Evolutionary conservation across 352 stramenopile species (phyloP), one percentile per base, ranked within the genome.

Genomic region (Pythium vanterpoolii): DNA sequence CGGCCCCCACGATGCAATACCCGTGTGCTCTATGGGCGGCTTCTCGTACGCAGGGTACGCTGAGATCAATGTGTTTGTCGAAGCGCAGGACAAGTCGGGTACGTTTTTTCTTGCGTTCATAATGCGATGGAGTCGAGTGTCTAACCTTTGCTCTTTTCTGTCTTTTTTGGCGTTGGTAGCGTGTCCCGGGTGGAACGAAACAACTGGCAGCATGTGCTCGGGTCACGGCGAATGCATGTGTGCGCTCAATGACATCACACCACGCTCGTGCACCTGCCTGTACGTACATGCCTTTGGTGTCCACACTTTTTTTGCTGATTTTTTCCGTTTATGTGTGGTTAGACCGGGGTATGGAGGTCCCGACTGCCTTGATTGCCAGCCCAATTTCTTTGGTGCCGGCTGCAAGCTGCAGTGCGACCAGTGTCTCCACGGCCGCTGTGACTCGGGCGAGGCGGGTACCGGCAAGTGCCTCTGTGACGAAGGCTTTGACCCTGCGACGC

Each of bases 21-120:
- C 83, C 10, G 81, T 90, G 21, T 94, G 85, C 61, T 94, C 85
- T 34, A 90, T 92, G 77, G 73, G 72, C 42, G 85, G 85, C 23
- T 61, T 93, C 44, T 94, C 85, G 36, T 89, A 78, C 55, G 68
- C 76, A 2, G 85, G 83, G 8, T 89, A 87, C 36, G 79, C 78
- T 14, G 77, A 91, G 67, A 81, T 94, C 46, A 87, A 85, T 66
- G 57, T 94, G 43, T 93, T 88, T 66, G 72, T 93, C 26, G 83
- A 93, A 66, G 83, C 84, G 14, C 83, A 94, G 51, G 83, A 91
- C 36, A 83, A 90, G 60, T 70, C 75, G 66, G 76, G 83, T 93
- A 38, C 16, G 74, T 60, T 3, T 18, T 60, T 3, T 18, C 4
- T 52, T 36, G 42, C n/a, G n/a, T 50, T 49, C 24, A 23, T 13